These are phyloP conservation scores for Trichoderma koningiopsis DNA, from an alignment of 2,329 filamentous ascomycete species.

Conservation along the genomic window DNA sequence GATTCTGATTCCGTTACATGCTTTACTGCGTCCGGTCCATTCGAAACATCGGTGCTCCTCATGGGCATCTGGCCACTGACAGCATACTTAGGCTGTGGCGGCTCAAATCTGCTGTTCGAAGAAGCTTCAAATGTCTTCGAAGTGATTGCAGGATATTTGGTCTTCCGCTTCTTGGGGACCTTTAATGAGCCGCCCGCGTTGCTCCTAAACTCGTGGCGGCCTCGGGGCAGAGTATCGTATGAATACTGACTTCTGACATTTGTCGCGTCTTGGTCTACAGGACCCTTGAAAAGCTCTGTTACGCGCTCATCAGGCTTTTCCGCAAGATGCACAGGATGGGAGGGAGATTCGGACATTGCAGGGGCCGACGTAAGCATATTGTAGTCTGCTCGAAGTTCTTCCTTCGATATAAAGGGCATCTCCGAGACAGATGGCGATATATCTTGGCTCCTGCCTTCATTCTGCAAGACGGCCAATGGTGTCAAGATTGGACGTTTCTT, in stretches of 20 bases:
- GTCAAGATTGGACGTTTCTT: slow-evolving; percentile 30
- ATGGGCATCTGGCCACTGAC: slow-evolving; percentile 23
- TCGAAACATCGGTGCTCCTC: not conserved
- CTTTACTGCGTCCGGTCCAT: not conserved
- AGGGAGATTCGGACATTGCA: not conserved
- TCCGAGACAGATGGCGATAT: not conserved
- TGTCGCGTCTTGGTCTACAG: not conserved
- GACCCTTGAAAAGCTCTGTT: not conserved
- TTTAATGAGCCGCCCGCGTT: slow-evolving; percentile 41
- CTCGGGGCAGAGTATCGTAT: slow-evolving; percentile 23
- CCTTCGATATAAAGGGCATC: not conserved
- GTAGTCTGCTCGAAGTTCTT: not conserved
- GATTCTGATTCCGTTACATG: not conserved
- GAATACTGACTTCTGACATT: slow-evolving; percentile 1
- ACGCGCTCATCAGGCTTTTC: slow-evolving; percentile 27
- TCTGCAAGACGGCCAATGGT: not conserved
- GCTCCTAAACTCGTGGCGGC: slow-evolving; percentile 33
- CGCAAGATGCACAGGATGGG: slow-evolving; percentile 11
- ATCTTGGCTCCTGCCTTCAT: not conserved
- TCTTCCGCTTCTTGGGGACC: slow-evolving; percentile 37
- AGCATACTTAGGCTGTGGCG: slow-evolving; percentile 28
- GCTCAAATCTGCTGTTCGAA: not conserved
- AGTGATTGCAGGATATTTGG: slow-evolving; percentile 21
- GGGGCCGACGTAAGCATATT: not conserved
- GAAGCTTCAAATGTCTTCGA: slow-evolving; percentile 19